Percentiles rank a stretch among this genome's conserved stretches.
Conservation (phyloP, 768 basidiomycete genomes). For the Butyriboletus loyo region DNA sequence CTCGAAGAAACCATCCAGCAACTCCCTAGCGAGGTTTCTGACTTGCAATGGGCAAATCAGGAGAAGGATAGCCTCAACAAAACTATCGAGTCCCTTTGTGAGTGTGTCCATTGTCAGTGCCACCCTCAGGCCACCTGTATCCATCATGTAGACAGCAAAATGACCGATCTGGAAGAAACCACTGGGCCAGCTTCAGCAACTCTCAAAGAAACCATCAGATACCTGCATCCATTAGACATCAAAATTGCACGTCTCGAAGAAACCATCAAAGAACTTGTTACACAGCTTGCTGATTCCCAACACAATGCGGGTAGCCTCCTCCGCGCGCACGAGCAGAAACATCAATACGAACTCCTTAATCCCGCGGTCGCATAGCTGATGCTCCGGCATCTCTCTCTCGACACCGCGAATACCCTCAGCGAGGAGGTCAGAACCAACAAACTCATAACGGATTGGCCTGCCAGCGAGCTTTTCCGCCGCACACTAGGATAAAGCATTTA, state of each 20-base stretch:
- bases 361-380: background rate
- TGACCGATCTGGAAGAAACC: too few relatives aligned
- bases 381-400: background rate
- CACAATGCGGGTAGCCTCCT: background rate
- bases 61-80: too few relatives aligned
- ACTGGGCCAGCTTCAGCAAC: too few relatives aligned
- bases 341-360: background rate
- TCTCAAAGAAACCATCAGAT: too few relatives aligned
- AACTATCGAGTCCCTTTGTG: background rate
- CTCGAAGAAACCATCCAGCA: too few relatives aligned
- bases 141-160: too few relatives aligned
- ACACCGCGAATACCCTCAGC: background rate
- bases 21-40: too few relatives aligned
- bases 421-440: background rate
- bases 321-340: background rate
- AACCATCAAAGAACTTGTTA: background rate
- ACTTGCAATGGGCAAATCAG: too few relatives aligned
- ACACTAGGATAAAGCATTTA: fast-evolving
- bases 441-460: background rate
- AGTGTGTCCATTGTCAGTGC: too few relatives aligned
- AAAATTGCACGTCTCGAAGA: background rate
- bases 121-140: too few relatives aligned
- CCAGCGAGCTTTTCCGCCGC: background rate
- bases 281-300: background rate
- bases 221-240: too few relatives aligned